These are phyloP conservation scores for Phytopythium oedochilum DNA, from an alignment of 352 stramenopile species.

Conservation along the genomic window DNA sequence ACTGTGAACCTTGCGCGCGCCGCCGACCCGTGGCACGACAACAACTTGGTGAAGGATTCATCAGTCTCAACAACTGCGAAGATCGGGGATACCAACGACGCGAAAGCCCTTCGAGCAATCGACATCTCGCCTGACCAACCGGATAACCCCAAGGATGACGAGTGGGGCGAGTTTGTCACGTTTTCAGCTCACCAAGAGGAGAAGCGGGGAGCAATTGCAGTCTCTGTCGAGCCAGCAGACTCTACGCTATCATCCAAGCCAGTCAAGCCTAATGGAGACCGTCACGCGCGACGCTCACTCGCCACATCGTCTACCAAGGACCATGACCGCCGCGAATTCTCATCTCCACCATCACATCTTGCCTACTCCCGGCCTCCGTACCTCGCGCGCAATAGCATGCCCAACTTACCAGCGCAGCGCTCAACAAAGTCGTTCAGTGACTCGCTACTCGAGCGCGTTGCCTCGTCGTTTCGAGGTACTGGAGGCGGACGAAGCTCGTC, in stretches of 20 bases:
- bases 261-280: conserved; percentile 4
- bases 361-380: conserved; percentile 3
- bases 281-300: not conserved
- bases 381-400: conserved; percentile 17
- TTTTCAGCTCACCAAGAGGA: conserved; percentile 13
- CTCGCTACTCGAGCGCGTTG: conserved; percentile 11
- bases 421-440: conserved; percentile 11
- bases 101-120: not conserved
- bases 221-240: not conserved
- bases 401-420: conserved; percentile 10
- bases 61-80: too few species aligned
- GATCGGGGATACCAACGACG: conserved; percentile 18
- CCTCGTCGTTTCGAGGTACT: conserved; percentile 7
- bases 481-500: conserved; percentile 10
- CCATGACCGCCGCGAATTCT: not conserved
- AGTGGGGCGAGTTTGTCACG: conserved; percentile 63
- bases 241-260: not conserved
- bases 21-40: conserved; percentile 48
- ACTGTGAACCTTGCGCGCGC: conserved; percentile 37
- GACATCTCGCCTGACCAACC: conserved; percentile 17
- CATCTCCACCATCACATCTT: not conserved
- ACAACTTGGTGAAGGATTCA: conserved; percentile 19
- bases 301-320: not conserved
- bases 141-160: conserved; percentile 26
- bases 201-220: not conserved